Conservation (phyloP, 129 eudicot genomes). For the Flaveria ramosissima region DNA sequence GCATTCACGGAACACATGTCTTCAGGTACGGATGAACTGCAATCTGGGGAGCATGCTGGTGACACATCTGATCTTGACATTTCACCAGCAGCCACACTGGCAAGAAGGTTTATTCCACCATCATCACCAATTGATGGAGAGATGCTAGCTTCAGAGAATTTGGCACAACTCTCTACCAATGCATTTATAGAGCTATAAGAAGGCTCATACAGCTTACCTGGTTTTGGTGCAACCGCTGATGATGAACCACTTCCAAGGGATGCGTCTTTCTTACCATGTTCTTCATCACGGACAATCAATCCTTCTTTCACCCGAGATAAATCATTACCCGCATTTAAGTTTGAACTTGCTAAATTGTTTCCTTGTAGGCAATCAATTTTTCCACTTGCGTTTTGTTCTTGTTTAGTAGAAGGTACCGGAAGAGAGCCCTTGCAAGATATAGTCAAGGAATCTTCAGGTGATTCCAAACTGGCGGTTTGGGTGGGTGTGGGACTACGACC, state of each 20-base stretch:
- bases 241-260: slow-evolving; percentile 37
- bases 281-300: slow-evolving; percentile 38
- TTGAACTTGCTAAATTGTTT: slow-evolving; percentile 28
- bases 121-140: slow-evolving; percentile 66
- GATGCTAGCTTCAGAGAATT: slow-evolving; percentile 64
- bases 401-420: slow-evolving; percentile 49
- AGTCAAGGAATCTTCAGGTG: slow-evolving; percentile 47
- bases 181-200: slow-evolving; percentile 86
- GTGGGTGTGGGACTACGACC: slow-evolving; percentile 67
- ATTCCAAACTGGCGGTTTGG: slow-evolving; percentile 52
- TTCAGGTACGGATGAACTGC: slow-evolving; percentile 47
- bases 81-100: slow-evolving; percentile 98
- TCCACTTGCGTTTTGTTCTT: slow-evolving; percentile 36
- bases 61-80: slow-evolving; percentile 67
- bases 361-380: slow-evolving; percentile 37
- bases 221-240: slow-evolving; percentile 40
- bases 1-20: slow-evolving; percentile 44
- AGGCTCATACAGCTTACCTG: slow-evolving; percentile 52
- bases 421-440: slow-evolving; percentile 42
- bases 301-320: slow-evolving; percentile 47
- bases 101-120: slow-evolving; percentile 89
- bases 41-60: slow-evolving; percentile 50
- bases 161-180: slow-evolving; percentile 84
- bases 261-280: slow-evolving; percentile 35
- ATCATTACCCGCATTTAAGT: slow-evolving; percentile 31